phyloP scores from a whole-genome alignment of 139 green algal species.

The Coelastrella sp. region DNA sequence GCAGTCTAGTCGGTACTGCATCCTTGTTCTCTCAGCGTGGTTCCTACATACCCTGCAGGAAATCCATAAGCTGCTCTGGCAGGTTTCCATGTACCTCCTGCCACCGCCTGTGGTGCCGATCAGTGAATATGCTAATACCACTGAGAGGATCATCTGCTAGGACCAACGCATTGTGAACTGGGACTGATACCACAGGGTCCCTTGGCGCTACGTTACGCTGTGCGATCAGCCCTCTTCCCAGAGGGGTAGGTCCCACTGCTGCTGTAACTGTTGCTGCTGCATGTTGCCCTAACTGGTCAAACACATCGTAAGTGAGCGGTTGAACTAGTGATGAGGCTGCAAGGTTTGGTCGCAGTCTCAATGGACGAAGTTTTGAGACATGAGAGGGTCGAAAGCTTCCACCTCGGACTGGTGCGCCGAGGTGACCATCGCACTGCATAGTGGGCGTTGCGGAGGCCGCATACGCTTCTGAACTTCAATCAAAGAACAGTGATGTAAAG shows the following conservation, averaged over 20 bases:
- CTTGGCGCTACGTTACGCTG: neutral
- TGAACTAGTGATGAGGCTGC: neutral
- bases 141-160: constrained; percentile 31
- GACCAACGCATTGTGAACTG: neutral
- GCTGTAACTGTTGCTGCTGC: neutral
- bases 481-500: too few relatives aligned
- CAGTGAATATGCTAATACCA: constrained; percentile 47
- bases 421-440: neutral
- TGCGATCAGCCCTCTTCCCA: constrained; percentile 6
- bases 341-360: neutral
- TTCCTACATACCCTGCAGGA: constrained; percentile 29
- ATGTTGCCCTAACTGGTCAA: neutral
- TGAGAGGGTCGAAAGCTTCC: neutral
- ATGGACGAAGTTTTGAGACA: neutral
- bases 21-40: neutral
- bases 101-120: constrained; percentile 46
- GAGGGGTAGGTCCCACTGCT: constrained; percentile 36
- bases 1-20: too few relatives aligned
- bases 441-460: neutral
- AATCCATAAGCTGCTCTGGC: constrained; percentile 48
- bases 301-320: neutral
- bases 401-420: neutral
- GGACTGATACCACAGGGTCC: constrained; percentile 17
- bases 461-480: too few relatives aligned
- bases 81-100: constrained; percentile 46